phyloP scores from a whole-genome alignment of 495 filamentous ascomycete genomes.

The Aspergillus wentii region DNA sequence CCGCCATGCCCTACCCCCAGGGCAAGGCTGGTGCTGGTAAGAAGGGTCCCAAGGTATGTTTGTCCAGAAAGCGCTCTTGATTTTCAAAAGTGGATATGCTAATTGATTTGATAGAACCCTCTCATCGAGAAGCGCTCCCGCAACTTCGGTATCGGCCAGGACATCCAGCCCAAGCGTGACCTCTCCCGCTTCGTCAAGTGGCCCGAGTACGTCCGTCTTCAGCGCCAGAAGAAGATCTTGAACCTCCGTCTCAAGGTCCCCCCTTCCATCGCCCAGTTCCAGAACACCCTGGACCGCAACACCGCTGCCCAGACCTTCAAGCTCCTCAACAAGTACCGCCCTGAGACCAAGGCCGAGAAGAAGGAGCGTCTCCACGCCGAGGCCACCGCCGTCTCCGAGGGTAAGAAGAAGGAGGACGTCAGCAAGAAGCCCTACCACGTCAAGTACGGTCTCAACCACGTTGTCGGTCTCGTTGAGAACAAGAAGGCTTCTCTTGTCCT shows the following conservation, averaged over 20 bases:
- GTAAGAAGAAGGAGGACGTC: constrained; percentile 99
- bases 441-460: constrained; percentile 99
- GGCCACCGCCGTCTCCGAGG: constrained; percentile 92
- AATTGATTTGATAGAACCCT: constrained; percentile 68
- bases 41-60: constrained; percentile 91
- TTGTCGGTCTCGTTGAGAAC: constrained; percentile 99
- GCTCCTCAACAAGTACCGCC: constrained; percentile 99
- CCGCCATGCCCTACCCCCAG: constrained; percentile 93
- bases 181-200: constrained; percentile 99
- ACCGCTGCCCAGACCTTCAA: constrained; percentile 95
- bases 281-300: constrained; percentile 96
- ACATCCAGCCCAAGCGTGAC: constrained; percentile 96
- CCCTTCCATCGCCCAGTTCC: constrained; percentile 96
- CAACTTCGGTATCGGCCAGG: constrained; percentile 99
- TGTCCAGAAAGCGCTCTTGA: constrained; percentile 10
- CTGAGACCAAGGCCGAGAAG: constrained; percentile 99
- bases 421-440: constrained; percentile 99
- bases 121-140: constrained; percentile 95
- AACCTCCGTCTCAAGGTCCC: constrained; percentile 98
- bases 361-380: constrained; percentile 98
- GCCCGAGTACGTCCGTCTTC: constrained; percentile 97
- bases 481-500: constrained; percentile 98
- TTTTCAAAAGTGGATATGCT: constrained; percentile 25
- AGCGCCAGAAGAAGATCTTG: constrained; percentile 99
- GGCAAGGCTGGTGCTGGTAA: constrained; percentile 82